Evolutionary conservation across 2,329 filamentous ascomycete species (phyloP).

Genomic region (Hymenoscyphus scutula): DNA sequence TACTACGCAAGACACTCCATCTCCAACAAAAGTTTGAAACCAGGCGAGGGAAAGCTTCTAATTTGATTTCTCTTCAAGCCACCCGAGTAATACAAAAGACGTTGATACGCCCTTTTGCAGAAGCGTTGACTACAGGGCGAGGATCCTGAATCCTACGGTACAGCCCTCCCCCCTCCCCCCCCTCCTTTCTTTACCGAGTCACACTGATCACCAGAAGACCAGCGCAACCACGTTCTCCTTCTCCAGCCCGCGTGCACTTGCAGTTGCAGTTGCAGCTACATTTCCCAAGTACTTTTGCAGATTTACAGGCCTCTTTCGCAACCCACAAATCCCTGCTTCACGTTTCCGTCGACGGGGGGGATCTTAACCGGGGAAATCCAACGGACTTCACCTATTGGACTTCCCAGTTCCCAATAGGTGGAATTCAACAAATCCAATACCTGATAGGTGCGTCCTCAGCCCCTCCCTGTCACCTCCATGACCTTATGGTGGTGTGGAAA

Average conservation of each 20-base stretch:
- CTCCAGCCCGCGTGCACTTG: neutral
- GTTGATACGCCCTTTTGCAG: neutral
- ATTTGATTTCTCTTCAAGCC: neutral
- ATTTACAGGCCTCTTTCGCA: neutral
- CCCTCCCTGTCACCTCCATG: neutral
- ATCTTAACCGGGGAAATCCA: neutral
- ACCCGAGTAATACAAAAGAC: neutral
- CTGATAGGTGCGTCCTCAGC: neutral
- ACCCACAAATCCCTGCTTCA: neutral
- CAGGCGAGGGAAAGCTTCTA: neutral
- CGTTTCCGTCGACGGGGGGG: neutral
- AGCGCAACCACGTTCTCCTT: neutral
- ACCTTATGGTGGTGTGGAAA: too few relatives aligned
- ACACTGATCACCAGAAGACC: neutral
- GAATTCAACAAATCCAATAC: neutral
- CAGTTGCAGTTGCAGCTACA: too few relatives aligned
- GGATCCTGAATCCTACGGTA: slow-evolving; percentile 7
- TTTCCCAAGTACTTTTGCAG: neutral
- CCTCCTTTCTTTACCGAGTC: neutral
- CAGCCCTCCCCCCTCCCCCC: too few relatives aligned
- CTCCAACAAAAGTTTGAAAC: neutral
- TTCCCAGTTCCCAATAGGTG: neutral
- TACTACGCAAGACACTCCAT: neutral
- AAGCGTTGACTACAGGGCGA: neutral
- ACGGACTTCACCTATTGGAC: neutral